Base-by-base conservation (phyloP, 2,329 filamentous ascomycete species). In the Orbilia javanica region DNA sequence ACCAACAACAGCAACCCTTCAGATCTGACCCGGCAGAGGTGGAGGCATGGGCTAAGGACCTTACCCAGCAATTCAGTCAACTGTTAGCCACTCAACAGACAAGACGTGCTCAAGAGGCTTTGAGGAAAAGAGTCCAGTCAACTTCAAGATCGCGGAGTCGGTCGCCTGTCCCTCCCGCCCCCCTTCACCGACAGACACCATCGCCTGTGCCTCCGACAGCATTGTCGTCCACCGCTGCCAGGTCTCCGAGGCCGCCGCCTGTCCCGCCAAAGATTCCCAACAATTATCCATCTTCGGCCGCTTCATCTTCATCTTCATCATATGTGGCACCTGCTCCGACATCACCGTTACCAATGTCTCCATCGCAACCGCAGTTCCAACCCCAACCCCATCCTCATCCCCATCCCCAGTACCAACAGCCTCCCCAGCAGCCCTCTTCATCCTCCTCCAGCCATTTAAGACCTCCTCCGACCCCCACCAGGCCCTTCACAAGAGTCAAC, bases 31-130 rank as follows among this genome's bases (percentile, higher is more conserved):
- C 82, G 80, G 81, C 80, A 77, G 82, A 89, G 82, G 91, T 91
- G 83, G 92, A 94, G 83, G 88, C 89, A 82, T 93, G 91, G 90
- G 93, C 94, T 27, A 88, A 89, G 82, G 92, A 94, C 76, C 86
- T 98, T 82, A 91, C 92, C 64, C 86, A 91, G 82, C 92, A 93
- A 83, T 97, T 97, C 84, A 93, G 97, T 83, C 91, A 94, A 80
- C 86, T 97, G 78, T 88, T 98, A 83, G 91, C 93, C 84, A 93
- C 92, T 73, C 74, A 94, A 93, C 86, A 90, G 94, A 84, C 90
- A 97, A 87, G 94, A 93, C 83, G 92, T 94, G 80, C 87, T 97
- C 63, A 90, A 91, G 81, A 89, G 90, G 80, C 86, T 86, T 48
- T 79, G 13, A 68, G 75, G 55, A 79, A 79, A 79, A 64, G 75